Base-by-base conservation (phyloP, 78 protist genomes). In the Emiliania huxleyi region DNA sequence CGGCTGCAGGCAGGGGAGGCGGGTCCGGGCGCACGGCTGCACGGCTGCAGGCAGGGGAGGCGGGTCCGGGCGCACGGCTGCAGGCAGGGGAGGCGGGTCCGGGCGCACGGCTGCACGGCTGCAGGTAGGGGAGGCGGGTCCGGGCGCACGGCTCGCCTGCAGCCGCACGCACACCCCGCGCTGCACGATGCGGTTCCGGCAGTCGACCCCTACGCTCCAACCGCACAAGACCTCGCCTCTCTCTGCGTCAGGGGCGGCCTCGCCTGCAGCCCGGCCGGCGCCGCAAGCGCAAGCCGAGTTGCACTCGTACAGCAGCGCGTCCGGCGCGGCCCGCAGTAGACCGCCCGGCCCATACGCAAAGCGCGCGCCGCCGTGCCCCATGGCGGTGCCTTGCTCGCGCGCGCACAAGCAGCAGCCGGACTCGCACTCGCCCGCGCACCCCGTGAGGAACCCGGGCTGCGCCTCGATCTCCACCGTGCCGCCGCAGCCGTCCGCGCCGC, bases 251-350 rank as follows among this genome's bases (percentile, higher is more conserved):
- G n/a, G n/a, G n/a, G n/a, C n/a, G n/a, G n/a, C n/a, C n/a, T n/a
- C n/a, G n/a, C n/a, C n/a, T n/a, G n/a, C n/a, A n/a, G n/a, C n/a
- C n/a, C n/a, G n/a, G 1, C 4, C 33, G 42, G 55, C 48, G 6
- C 48, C 8, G 40, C 97, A 95, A 23, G 42, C 42, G 69, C 97
- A 95, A 45, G n/a, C n/a, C 12, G 81, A n/a, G 48, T 75, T 87
- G 91, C 97, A 95, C 88, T 95, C 97, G 43, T 91, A 91, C 48
- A 95, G 37, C 21, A 1, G n/a, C 26, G 45, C 52, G 26, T n/a
- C 22, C n/a, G 33, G 25, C 52, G 22, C 23, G n/a, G 40, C n/a
- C 6, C 87, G 23, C 69, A 94, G 5, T 19, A 49, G 25, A 4
- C 93, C 94, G 25, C 69, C 37, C 0, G 45, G 85, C 33, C 40